These are phyloP conservation scores for Blastobotrys americana DNA, from an alignment of 805 yeast genomes.

Conservation along the genomic window DNA sequence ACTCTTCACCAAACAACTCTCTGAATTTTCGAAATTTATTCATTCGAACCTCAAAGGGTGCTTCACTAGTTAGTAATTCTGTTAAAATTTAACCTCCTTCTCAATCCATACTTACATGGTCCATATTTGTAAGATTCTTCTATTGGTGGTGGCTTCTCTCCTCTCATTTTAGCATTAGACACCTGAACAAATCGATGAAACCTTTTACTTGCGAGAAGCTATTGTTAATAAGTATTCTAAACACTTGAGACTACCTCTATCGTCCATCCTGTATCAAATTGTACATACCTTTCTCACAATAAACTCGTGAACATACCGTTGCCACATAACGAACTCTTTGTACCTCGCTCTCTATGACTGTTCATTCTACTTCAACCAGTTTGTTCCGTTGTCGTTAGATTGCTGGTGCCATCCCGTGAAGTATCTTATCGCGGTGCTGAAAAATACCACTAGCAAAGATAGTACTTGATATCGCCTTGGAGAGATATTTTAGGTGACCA, in stretches of 20 bases:
- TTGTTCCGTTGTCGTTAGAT: too few species aligned
- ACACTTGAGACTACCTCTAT: not conserved
- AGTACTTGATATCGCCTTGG: too few species aligned
- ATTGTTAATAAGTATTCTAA: conserved; percentile 1
- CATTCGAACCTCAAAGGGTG: conserved; percentile 7
- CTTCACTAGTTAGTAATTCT: too few species aligned
- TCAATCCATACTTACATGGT: conserved; percentile 7
- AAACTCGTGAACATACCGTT: conserved; percentile 18
- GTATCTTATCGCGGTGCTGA: too few species aligned
- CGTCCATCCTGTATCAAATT: not conserved
- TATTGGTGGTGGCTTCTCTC: conserved; percentile 15
- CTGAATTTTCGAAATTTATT: conserved; percentile 16
- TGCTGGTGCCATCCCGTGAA: too few species aligned
- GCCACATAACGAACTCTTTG: too few species aligned
- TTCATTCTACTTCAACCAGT: too few species aligned
- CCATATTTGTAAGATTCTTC: conserved; percentile 3
- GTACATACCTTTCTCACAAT: conserved; percentile 19
- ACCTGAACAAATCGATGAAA: conserved; percentile 21
- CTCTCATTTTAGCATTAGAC: conserved; percentile 17
- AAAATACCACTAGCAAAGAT: too few species aligned
- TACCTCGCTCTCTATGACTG: too few species aligned
- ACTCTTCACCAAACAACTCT: conserved; percentile 18
- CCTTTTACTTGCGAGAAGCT: conserved; percentile 18
- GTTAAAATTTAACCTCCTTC: too few species aligned
- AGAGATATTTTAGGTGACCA: too few species aligned